Base-by-base conservation (phyloP, 306 rosid species). In the Dalbergia cultrata region DNA sequence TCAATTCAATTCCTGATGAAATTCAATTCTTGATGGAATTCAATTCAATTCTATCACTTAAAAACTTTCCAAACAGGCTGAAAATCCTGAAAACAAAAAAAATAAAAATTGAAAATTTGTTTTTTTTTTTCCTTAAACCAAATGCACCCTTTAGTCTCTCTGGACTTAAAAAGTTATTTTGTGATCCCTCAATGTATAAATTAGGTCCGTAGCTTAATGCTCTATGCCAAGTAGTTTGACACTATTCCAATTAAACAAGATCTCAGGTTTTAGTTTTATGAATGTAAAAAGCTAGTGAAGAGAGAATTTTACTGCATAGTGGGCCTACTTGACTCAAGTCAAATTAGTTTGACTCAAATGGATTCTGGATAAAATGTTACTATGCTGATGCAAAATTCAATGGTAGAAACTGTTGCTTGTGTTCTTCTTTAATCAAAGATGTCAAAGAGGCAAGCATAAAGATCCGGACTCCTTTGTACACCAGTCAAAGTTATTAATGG, bases 401-500 rank as follows among this genome's bases (percentile, higher is more conserved):
- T 67, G 54, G 34, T 33, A 9, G 74, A 69, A 69, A 47, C 39
- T 21, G 16, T 37, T 60, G 35, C 37, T 60, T 22, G 39, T 6
- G n/a, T 6, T 54, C 17, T 43, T 53, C 37, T 67, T 14, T 9
- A 21, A 41, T 35, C 10, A 19, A 43, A 67, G 22, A 31, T 53
- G 31, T n/a, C 16, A 6, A 12, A 8, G 44, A 13, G 44, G 18
- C 31, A 13, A 35, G 31, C 60, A 65, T 17, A 44, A 17, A 8
- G 58, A 52, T 19, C 21, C 6, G 53, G 45, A 34, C 70, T 70
- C 13, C 54, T 13, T 35, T 4, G 34, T 53, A 7, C 10, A 8
- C 52, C 31, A 60, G 73, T 43, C 59, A 17, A 72, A 52, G 59
- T 63, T 63, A 22, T 53, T 49, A 47, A 58, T 67, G 57, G 60